phyloP scores from a whole-genome alignment of 169 alveolate species.

The Eimeria praecox region DNA sequence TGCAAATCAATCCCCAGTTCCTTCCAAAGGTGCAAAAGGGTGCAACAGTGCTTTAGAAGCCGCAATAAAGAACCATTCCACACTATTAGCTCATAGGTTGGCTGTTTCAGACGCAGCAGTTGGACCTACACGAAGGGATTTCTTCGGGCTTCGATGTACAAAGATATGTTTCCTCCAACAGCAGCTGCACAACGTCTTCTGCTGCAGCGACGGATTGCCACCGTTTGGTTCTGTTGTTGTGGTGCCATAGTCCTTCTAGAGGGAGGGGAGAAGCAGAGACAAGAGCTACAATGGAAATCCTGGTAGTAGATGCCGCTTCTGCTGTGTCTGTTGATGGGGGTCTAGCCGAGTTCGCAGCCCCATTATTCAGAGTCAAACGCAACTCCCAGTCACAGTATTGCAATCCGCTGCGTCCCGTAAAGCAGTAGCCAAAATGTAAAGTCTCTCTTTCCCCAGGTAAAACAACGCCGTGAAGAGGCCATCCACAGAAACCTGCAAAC shows the following conservation, averaged over 20 bases:
- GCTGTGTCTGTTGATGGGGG: not conserved
- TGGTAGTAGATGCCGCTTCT: not conserved
- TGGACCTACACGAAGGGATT: not conserved
- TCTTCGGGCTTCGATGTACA: slow-evolving; percentile 21
- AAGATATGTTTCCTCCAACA: not conserved
- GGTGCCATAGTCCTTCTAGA: slow-evolving; percentile 63
- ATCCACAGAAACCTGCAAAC: slow-evolving; percentile 59
- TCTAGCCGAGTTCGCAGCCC: not conserved
- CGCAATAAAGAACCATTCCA: not conserved
- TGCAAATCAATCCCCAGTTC: not conserved
- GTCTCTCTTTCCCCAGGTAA: slow-evolving; percentile 36
- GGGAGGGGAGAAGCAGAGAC: slow-evolving; percentile 44
- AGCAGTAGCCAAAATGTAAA: slow-evolving; percentile 47
- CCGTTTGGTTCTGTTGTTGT: not conserved
- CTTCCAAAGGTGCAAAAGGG: not conserved
- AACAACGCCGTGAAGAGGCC: slow-evolving; percentile 69
- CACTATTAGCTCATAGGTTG: not conserved
- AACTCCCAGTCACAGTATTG: slow-evolving; percentile 57
- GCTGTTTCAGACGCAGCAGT: not conserved
- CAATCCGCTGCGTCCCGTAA: slow-evolving; percentile 20
- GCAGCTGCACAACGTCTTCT: slow-evolving; percentile 41
- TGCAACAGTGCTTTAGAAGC: not conserved
- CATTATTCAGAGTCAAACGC: not conserved
- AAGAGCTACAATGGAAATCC: slow-evolving; percentile 30
- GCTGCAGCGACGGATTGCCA: slow-evolving; percentile 49